These are phyloP conservation scores for Physcomitrellopsis africana DNA, from an alignment of 225 moss, liverwort and hornwort genomes.

Conservation along the genomic window DNA sequence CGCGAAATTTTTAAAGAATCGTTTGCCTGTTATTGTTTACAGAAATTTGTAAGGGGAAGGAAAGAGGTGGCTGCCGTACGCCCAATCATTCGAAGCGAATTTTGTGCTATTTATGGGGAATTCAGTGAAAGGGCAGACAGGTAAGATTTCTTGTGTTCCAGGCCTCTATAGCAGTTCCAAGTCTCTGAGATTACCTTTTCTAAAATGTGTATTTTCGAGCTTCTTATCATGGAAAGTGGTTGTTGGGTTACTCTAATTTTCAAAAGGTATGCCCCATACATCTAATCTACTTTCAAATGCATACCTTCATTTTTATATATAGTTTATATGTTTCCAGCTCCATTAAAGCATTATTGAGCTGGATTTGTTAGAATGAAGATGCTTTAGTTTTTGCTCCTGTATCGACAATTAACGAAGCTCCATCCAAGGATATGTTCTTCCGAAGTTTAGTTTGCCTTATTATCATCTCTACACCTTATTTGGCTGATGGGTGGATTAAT, in stretches of 20 bases:
- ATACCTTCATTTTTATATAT: neutral
- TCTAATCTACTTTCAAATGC: neutral
- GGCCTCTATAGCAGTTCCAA: constrained; percentile 12
- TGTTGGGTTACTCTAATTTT: constrained; percentile 4
- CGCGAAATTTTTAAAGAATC: constrained; percentile 24
- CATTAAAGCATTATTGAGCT: constrained; percentile 21
- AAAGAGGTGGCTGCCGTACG: constrained; percentile 74
- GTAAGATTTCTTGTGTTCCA: constrained; percentile 41
- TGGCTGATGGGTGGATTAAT: constrained; percentile 18
- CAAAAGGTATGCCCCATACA: neutral
- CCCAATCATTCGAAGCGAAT: constrained; percentile 75
- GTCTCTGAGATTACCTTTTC: constrained; percentile 24
- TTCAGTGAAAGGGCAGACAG: constrained; percentile 87
- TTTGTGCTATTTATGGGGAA: constrained; percentile 84
- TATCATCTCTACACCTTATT: constrained; percentile 16
- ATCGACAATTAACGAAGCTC: constrained; percentile 15
- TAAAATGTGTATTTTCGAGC: constrained; percentile 16
- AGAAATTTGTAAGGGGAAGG: constrained; percentile 90
- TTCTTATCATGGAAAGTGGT: constrained; percentile 10
- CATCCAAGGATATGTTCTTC: constrained; percentile 5
- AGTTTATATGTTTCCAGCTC: constrained; percentile 1
- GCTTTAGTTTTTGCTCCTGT: neutral
- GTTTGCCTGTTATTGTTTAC: constrained; percentile 34
- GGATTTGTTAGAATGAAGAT: constrained; percentile 21
- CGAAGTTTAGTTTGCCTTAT: constrained; percentile 10